Base-by-base conservation (phyloP, 2,329 filamentous ascomycete species). In the Ophiostoma sp. region DNA sequence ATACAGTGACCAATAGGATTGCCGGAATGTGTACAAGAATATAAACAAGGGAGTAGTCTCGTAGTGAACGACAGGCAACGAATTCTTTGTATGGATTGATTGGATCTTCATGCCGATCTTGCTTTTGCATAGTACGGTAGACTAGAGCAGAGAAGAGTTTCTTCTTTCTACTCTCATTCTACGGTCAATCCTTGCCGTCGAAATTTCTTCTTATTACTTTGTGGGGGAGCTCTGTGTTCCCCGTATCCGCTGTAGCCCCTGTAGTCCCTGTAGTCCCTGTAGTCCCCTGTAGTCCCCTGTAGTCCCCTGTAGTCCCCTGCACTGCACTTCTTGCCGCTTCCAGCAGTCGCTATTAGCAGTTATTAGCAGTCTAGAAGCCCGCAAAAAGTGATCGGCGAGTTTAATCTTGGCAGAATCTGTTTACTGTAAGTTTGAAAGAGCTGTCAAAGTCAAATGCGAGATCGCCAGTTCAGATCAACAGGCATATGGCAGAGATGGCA, bases 51-150 rank as follows among this genome's bases (percentile, higher is more conserved):
- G 39, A 15, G 39, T 41, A 52, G 48, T n/a, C 48, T n/a, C 17
- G 48, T 52, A 57, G 23, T 27, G 44, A 48, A 48, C 20, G 44
- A 48, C 44, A 23, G 23, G n/a, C 52, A 57, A 57, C 27, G 52
- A 23, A 48, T 7, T 4, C 41, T 20, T 13, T 15, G 23, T 11
- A 60, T 60, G 23, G 11, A 57, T 27, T 31, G 52, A 57, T 57
- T 57, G n/a, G 27, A 62, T 62, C 57, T 62, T 33, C 57, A 27
- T 57, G 52, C 23, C 52, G 52, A 57, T 57, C 52, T 57, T 57
- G 8, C 23, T 31, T 27, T 57, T 13, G 3, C 13, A 20, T 20
- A n/a, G 2, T 5, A 48, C 36, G 15, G 10, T 11, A 13, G 39
- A 41, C 8, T 41, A 10, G 39, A 11, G 39, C 6, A 39, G 36